These are phyloP conservation scores for Stylosanthes scabra DNA, from an alignment of 331 rosid species.

Conservation along the genomic window DNA sequence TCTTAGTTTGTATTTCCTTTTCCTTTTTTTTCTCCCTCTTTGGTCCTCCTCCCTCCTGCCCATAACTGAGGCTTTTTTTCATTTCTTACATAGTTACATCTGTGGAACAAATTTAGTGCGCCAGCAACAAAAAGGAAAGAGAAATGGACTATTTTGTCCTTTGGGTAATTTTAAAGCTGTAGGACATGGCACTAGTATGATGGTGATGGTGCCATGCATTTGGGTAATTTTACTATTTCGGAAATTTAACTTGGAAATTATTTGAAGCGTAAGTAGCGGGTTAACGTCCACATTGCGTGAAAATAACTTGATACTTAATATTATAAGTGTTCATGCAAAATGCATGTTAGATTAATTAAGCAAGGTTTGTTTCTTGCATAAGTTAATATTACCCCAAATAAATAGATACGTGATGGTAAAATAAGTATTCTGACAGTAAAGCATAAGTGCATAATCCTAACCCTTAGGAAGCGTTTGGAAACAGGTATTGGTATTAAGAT, in stretches of 20 bases:
- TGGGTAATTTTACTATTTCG: background rate
- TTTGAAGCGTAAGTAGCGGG: background rate
- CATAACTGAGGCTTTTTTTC: conserved; percentile 25
- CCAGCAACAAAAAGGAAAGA: too few species aligned
- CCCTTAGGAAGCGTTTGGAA: too few species aligned
- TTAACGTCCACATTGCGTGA: background rate
- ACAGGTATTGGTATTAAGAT: too few species aligned
- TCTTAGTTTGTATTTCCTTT: conserved; percentile 35
- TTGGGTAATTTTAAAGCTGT: conserved; percentile 10
- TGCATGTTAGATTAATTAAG: background rate
- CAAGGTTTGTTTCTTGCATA: background rate
- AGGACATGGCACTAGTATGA: background rate
- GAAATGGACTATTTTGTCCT: background rate
- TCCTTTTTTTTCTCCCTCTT: background rate
- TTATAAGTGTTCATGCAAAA: background rate
- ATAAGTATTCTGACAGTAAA: background rate
- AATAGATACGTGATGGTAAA: background rate
- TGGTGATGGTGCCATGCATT: background rate
- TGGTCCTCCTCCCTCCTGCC: conserved; percentile 17
- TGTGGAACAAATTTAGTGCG: conserved; percentile 39
- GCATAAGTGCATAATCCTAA: too few species aligned
- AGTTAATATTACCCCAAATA: background rate
- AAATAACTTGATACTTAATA: background rate
- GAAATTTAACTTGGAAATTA: background rate
- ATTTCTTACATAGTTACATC: conserved; percentile 2